phyloP scores from a whole-genome alignment of 768 basidiomycete genomes.

The Guyanaporus albipodus region DNA sequence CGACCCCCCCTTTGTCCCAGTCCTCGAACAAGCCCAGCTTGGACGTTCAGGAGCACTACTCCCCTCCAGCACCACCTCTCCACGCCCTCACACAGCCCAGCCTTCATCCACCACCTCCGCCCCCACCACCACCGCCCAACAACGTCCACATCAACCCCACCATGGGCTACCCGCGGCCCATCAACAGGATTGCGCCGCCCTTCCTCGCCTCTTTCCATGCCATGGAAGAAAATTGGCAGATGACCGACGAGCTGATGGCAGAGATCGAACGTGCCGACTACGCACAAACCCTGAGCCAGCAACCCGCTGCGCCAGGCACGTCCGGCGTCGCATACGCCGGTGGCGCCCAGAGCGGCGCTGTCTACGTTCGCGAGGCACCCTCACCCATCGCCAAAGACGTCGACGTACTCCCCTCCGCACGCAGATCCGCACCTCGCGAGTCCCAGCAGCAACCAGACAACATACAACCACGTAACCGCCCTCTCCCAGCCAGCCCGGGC shows the following conservation, averaged over 20 bases:
- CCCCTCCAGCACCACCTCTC: conserved; percentile 39
- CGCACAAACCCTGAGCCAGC: conserved; percentile 51
- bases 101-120: conserved; percentile 33
- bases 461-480: conserved; percentile 21
- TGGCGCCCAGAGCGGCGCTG: conserved; percentile 39
- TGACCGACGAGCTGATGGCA: conserved; percentile 66
- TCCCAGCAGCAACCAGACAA: too few relatives aligned
- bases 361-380: conserved; percentile 34
- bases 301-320: conserved; percentile 34
- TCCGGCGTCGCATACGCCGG: conserved; percentile 46
- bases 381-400: conserved; percentile 54
- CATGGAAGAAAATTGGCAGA: conserved; percentile 57
- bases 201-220: conserved; percentile 55
- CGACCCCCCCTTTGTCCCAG: conserved; percentile 33
- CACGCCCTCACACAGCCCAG: conserved; percentile 31
- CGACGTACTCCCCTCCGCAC: too few relatives aligned
- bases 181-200: conserved; percentile 51
- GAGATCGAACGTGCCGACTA: conserved; percentile 71
- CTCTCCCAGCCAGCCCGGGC: conserved; percentile 35
- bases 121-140: conserved; percentile 35
- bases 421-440: too few relatives aligned
- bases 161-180: conserved; percentile 61
- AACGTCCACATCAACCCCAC: conserved; percentile 23
- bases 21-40: conserved; percentile 26
- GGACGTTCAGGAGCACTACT: conserved; percentile 38